Evolutionary conservation across 2,329 filamentous ascomycete genomes (phyloP), one percentile per base, ranked within the genome.

Genomic region (Diaporthe sp.): DNA sequence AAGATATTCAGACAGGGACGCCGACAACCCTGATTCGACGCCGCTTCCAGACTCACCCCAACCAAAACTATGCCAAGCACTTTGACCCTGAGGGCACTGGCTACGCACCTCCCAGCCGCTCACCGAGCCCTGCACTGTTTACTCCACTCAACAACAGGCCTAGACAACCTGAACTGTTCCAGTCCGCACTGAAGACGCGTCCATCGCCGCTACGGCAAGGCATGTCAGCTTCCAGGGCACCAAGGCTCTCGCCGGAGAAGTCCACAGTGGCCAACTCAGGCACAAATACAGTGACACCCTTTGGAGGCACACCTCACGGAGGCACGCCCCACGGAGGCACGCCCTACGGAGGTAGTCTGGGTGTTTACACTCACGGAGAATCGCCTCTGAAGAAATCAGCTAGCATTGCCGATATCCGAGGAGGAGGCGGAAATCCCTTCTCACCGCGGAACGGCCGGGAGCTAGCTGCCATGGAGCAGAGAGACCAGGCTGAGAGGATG

Each of bases 361-460:
- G 96, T 19, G 89, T 97, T 1, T 95, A 92, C 82, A 93, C 89
- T 8, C 95, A 97, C 82, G 92, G 92, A 8, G 93, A 92, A 54
- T 97, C 95, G 15, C 96, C 96, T 0, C 83, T 98, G 17, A 93
- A 95, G 79, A 98, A 97, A 82, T 89, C 94, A 2, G 86, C 86
- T 19, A 91, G 91, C 87, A 78, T 94, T 85, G 83, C 90, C 83
- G 83, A 94, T 73, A 86, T 91, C 57, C 85, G 87, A 78, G 83
- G 64, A 30, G 64, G 80, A 78, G 47, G 80, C 78, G 80, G 78
- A 19, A 83, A 80, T 13, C 83, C 84, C 33, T 80, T 81, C 10
- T 89, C 89, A 50, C 90, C 90, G 2, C 86, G 88, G 57, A 92
- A 91, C 78, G 91, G 89, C 5, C 86, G 88, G 54, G 90, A 92